Base-by-base conservation (phyloP, 768 basidiomycete genomes). In the Phanerochaete carnosa region DNA sequence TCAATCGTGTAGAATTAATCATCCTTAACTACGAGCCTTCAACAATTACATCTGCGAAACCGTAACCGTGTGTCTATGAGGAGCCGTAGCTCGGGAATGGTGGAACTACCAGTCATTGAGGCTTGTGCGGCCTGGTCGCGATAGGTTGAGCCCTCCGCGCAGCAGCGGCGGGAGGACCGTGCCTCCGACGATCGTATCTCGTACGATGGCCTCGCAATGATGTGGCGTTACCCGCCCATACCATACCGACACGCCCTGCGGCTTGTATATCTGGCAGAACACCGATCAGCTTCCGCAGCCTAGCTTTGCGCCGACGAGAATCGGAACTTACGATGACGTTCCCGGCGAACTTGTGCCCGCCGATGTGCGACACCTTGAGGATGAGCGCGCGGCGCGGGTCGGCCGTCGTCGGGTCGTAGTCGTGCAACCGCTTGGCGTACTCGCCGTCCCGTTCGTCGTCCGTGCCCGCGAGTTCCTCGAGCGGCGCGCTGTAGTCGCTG, bases 211-310 rank as follows among this genome's bases (percentile, higher is more conserved):
- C 61, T 89, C 87, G 52, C 95, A 90, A 68, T 96, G 91, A 70
- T 94, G 89, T 8, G 95, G 88, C 26, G 90, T 89, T 6, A 97
- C 94, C 26, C 96, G 87, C 23, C 96, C 96, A 68, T 98, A 98
- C 88, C 94, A 98, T 29, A 98, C 82, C 39, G 87, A 86, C 25
- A 90, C 83, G 23, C 95, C 95, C 59, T 86, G 82, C 0, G 95
- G 94, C 49, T 87, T 92, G 73, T 92, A 88, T 69, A 98, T 92
- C 90, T 95, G 67, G n/a, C 51, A 23, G 19, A 4, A 16, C 32
- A 12, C 15, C 35, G 45, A 37, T 49, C 46, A 59, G 16, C 37
- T 2, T 28, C 25, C 28, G 25, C 11, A 35, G 28, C 3, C 55
- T n/a, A 55, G 22, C 1, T 9, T 13, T 8, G 39, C 49, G 12